Conservation (phyloP, 208 protist genomes). For the Trypanosoma platydactyli region DNA sequence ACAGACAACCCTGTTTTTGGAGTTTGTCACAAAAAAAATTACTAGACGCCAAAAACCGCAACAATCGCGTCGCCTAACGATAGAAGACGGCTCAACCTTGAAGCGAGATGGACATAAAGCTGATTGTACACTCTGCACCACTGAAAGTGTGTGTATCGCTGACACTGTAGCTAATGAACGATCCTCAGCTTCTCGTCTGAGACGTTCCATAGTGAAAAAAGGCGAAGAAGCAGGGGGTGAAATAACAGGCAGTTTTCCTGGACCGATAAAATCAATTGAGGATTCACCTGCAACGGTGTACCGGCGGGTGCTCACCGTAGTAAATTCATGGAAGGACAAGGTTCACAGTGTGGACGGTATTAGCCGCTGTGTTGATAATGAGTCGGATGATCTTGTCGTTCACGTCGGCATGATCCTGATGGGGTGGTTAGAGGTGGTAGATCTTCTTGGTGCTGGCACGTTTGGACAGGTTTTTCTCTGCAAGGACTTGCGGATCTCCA, state of each 20-base stretch:
- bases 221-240: not conserved
- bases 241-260: not conserved
- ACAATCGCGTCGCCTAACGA: not conserved
- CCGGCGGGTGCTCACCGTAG: constrained; percentile 47
- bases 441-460: constrained; percentile 71
- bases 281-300: constrained; percentile 20
- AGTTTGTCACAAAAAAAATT: constrained; percentile 17
- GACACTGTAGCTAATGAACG: not conserved
- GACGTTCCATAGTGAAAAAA: not conserved
- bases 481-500: constrained; percentile 75
- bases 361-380: constrained; percentile 76
- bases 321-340: constrained; percentile 47
- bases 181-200: not conserved
- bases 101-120: not conserved
- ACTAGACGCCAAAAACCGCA: not conserved
- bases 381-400: constrained; percentile 69
- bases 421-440: constrained; percentile 83
- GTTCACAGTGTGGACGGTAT: constrained; percentile 68
- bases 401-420: constrained; percentile 82
- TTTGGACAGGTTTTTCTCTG: constrained; percentile 89
- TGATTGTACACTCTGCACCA: not conserved
- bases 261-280: not conserved
- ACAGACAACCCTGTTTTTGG: constrained; percentile 68
- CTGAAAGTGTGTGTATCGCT: not conserved
- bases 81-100: not conserved